phyloP scores from a whole-genome alignment of 805 yeast species.

The Clavispora vitiphila region DNA sequence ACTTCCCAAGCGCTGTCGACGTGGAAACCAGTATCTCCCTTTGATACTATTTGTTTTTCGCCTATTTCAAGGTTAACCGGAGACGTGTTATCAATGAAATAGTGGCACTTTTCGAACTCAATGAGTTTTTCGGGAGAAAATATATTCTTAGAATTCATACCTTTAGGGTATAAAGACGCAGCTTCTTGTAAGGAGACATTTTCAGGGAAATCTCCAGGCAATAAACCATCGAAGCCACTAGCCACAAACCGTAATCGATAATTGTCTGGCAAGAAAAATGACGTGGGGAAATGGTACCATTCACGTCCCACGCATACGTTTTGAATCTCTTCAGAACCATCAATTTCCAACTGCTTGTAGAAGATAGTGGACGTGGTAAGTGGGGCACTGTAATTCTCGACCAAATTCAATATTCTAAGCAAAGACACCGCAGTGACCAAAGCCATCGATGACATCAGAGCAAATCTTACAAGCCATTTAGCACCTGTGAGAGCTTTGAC shows the following conservation, averaged over 20 bases:
- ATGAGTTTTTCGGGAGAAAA: conserved; percentile 58
- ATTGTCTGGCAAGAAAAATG: conserved; percentile 69
- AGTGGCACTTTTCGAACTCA: conserved; percentile 54
- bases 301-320: conserved; percentile 90
- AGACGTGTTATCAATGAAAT: conserved; percentile 58
- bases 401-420: conserved; percentile 56
- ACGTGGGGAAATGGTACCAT: conserved; percentile 90
- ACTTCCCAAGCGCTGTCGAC: conserved; percentile 42
- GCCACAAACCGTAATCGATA: conserved; percentile 62
- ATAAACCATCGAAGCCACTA: conserved; percentile 78
- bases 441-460: conserved; percentile 17
- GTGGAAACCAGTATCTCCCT: conserved; percentile 12
- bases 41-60: conserved; percentile 25
- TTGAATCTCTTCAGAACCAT: conserved; percentile 13
- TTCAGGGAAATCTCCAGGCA: conserved; percentile 83
- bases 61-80: conserved; percentile 41
- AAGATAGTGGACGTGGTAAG: conserved; percentile 51
- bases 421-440: conserved; percentile 30
- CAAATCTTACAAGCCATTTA: conserved; percentile 4
- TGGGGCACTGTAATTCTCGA: conserved; percentile 70
- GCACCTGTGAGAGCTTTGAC: conserved; percentile 1
- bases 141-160: conserved; percentile 71
- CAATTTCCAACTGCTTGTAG: conserved; percentile 9
- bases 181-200: conserved; percentile 12
- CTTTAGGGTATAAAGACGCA: conserved; percentile 49